phyloP scores from a whole-genome alignment of 805 yeast species.

The Starmerella stellata region DNA sequence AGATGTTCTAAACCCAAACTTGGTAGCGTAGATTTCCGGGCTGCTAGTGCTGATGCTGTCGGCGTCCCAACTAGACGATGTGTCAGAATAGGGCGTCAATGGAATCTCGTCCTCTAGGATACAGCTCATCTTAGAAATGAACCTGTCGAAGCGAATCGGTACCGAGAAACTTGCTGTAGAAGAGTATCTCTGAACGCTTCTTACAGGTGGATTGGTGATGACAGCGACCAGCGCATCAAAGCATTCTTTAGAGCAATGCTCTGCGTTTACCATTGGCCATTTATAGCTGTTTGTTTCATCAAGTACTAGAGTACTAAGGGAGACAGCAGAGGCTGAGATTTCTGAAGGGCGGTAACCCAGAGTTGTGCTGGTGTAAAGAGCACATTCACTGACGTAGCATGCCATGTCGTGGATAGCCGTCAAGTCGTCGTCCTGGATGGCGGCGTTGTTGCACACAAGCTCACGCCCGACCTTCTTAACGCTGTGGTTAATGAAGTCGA shows the following conservation, averaged over 20 bases:
- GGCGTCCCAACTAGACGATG: background rate
- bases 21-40: too few species aligned
- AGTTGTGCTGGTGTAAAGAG: conserved; percentile 21
- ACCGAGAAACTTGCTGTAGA: conserved; percentile 3
- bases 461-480: conserved; percentile 8
- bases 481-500: conserved; percentile 26
- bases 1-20: too few species aligned
- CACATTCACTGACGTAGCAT: conserved; percentile 23
- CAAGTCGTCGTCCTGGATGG: conserved; percentile 10
- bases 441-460: conserved; percentile 2
- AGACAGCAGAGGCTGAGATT: conserved; percentile 24
- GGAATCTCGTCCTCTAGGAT: background rate
- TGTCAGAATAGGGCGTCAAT: background rate
- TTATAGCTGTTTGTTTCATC: conserved; percentile 12
- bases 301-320: conserved; percentile 19
- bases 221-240: conserved; percentile 18
- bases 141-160: conserved; percentile 1
- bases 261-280: conserved; percentile 11
- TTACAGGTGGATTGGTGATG: conserved; percentile 13
- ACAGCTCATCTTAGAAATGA: background rate
- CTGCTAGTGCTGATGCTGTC: background rate
- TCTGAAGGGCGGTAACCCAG: conserved; percentile 20
- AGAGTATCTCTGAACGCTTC: conserved; percentile 9
- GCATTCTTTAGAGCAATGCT: conserved; percentile 12
- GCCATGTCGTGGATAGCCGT: conserved; percentile 14